Evolutionary conservation across 208 protist genomes (phyloP).

Genomic region (Crithidia bombi): DNA sequence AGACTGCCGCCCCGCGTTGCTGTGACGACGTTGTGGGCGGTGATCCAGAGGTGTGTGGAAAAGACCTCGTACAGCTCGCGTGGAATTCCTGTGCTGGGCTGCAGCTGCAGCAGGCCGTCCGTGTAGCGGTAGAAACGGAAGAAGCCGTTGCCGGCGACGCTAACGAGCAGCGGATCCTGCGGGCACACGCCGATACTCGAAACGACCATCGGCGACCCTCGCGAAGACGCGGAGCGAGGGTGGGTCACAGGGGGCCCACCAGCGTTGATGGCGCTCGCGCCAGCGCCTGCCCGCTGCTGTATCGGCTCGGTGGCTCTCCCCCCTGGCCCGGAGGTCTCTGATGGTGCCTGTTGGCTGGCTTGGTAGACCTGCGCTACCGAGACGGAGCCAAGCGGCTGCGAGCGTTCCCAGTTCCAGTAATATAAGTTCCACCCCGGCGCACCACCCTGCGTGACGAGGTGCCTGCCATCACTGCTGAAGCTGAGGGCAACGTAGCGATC

Average conservation of each 20-base stretch:
- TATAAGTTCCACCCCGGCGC: constrained; percentile 82
- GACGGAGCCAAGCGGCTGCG: constrained; percentile 77
- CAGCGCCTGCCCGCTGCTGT: neutral
- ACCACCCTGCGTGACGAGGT: constrained; percentile 89
- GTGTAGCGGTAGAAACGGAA: constrained; percentile 92
- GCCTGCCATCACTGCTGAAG: constrained; percentile 88
- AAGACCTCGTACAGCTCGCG: constrained; percentile 82
- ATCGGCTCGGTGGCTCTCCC: neutral
- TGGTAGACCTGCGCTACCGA: constrained; percentile 40
- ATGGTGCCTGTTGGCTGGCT: constrained; percentile 2
- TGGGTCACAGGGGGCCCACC: neutral
- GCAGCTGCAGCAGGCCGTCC: constrained; percentile 85
- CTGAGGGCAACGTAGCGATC: constrained; percentile 80
- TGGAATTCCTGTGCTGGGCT: constrained; percentile 52
- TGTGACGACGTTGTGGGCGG: constrained; percentile 77
- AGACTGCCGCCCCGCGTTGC: constrained; percentile 86
- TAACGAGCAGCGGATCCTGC: constrained; percentile 86
- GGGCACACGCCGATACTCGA: constrained; percentile 84
- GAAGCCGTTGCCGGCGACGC: constrained; percentile 90
- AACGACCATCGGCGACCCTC: constrained; percentile 40
- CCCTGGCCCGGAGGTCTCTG: neutral
- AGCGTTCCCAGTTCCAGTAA: constrained; percentile 93
- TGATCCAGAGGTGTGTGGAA: constrained; percentile 92
- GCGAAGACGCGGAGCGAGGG: neutral
- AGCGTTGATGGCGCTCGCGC: neutral